Conservation (phyloP, 2,329 filamentous ascomycete genomes). For the Dothideomycetes sp. region DNA sequence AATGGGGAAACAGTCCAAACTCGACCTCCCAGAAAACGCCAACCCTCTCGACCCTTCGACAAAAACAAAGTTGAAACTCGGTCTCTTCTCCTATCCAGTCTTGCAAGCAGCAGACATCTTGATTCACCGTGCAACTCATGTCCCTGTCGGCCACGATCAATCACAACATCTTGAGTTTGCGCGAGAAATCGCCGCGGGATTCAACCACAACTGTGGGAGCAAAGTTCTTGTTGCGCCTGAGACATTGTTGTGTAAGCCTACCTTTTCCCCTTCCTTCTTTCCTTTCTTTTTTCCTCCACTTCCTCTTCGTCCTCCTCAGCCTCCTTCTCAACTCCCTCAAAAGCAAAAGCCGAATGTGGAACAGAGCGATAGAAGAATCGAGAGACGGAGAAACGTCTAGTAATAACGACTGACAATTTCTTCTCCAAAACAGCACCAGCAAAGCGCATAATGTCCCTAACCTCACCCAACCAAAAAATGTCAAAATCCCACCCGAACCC, state of each 20-base stretch:
- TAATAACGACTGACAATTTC: background rate
- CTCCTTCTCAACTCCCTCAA: no score
- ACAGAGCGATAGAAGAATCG: no score
- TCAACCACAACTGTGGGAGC: conserved; percentile 63
- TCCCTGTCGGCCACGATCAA: conserved; percentile 95
- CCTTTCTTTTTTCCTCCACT: background rate
- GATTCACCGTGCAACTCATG: conserved; percentile 78
- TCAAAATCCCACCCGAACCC: conserved; percentile 73
- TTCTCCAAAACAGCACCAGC: conserved; percentile 50
- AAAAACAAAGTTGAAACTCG: conserved; percentile 62
- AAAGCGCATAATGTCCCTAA: conserved; percentile 83
- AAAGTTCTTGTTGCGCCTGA: conserved; percentile 56
- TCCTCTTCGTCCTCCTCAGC: no score
- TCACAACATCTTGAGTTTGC: conserved; percentile 89
- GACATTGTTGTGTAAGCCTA: conserved; percentile 57
- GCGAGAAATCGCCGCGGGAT: conserved; percentile 73
- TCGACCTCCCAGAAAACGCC: conserved; percentile 53
- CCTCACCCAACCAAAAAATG: conserved; percentile 75
- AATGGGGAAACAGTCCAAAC: conserved; percentile 50
- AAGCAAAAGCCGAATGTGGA: no score
- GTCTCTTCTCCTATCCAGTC: conserved; percentile 91
- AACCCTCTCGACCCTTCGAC: conserved; percentile 45
- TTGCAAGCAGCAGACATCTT: conserved; percentile 37
- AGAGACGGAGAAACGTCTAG: background rate
- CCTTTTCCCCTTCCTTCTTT: background rate